These are phyloP conservation scores for Leptosphaerulina australis DNA, from an alignment of 2,329 filamentous ascomycete species.

Conservation along the genomic window DNA sequence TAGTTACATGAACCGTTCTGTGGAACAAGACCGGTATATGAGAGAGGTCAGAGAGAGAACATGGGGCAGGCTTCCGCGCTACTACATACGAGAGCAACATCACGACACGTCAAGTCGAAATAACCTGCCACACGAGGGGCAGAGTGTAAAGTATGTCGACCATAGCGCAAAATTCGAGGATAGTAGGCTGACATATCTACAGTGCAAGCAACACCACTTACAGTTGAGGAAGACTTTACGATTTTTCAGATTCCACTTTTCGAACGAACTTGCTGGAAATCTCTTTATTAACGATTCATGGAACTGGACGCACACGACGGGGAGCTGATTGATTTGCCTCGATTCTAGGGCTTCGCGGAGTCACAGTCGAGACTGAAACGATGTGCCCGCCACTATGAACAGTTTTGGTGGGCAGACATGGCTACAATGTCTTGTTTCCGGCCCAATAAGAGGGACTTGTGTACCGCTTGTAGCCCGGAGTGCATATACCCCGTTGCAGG, in stretches of 20 bases:
- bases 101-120: constrained; percentile 6
- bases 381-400: not conserved
- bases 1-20: constrained; percentile 15
- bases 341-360: not conserved
- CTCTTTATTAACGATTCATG: not conserved
- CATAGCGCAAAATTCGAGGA: not conserved
- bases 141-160: constrained; percentile 12
- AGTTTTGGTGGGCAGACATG: no score
- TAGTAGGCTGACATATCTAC: not conserved
- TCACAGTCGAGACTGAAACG: no score
- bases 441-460: no score
- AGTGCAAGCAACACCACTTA: constrained; percentile 17
- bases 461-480: no score
- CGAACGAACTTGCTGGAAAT: not conserved
- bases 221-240: not conserved
- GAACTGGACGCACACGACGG: no score
- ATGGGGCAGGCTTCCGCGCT: constrained; percentile 23
- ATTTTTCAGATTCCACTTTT: not conserved
- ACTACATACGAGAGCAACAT: constrained; percentile 1
- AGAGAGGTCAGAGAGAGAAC: constrained; percentile 37
- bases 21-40: constrained; percentile 45
- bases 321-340: no score
- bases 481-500: not conserved
- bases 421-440: no score
- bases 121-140: constrained; percentile 21